Percentiles rank a stretch among this genome's conserved stretches.
These are phyloP conservation scores for Heliamphora exappendiculata DNA, from an alignment of 148 eudicot species.

Conservation along the genomic window DNA sequence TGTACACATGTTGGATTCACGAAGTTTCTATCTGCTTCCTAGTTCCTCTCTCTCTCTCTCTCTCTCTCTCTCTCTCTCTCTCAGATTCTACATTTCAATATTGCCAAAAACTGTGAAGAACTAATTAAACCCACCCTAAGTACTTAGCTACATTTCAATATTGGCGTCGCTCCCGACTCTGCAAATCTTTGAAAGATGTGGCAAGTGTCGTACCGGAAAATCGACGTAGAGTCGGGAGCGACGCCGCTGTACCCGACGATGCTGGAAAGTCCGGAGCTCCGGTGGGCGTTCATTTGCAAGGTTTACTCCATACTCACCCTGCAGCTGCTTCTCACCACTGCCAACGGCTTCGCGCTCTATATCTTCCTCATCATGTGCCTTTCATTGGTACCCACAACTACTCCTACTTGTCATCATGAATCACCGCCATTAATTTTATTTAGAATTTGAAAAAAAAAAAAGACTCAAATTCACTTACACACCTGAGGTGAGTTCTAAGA, in stretches of 20 bases:
- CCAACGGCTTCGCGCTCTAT: constrained; percentile 38
- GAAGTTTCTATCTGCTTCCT: neutral
- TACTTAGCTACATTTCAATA: too few species aligned
- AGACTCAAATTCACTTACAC: too few species aligned
- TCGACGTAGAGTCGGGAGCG: constrained; percentile 33
- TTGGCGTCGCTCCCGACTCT: too few species aligned
- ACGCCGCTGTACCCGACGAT: constrained; percentile 38
- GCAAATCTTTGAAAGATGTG: constrained; percentile 19
- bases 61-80: neutral
- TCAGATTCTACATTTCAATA: neutral
- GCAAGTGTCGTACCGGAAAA: constrained; percentile 24
- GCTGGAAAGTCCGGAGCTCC: constrained; percentile 36
- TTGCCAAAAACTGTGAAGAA: too few species aligned
- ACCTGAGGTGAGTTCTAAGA: too few species aligned
- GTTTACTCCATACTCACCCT: constrained; percentile 42
- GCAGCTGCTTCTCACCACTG: constrained; percentile 35
- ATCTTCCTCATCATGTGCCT: constrained; percentile 39
- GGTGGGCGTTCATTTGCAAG: constrained; percentile 57
- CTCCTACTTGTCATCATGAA: neutral
- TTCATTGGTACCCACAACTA: constrained; percentile 35
- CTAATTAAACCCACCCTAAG: too few species aligned
- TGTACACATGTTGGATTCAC: neutral
- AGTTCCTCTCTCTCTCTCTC: neutral
- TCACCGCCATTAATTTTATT: neutral
- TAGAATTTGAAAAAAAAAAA: too few species aligned